Base-by-base conservation (phyloP, 768 basidiomycete species). In the Calocybe cyanea region DNA sequence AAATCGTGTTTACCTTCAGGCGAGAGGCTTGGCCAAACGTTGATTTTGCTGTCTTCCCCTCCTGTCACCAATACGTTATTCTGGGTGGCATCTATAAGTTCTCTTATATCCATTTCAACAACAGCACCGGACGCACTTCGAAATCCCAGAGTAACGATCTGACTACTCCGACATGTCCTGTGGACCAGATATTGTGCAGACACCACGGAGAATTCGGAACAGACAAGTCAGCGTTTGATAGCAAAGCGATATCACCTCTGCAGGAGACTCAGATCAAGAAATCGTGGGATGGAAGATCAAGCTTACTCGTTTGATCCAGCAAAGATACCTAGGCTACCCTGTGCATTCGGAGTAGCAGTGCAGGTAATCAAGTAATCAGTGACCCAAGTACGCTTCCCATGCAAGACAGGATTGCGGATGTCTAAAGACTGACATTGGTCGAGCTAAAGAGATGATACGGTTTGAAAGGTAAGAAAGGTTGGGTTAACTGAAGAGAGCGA, bases 251-350 rank as follows among this genome's bases (percentile, higher is more conserved):
- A 48, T 85, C 81, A 25, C 83, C 83, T 57, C 82, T 84, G 23
- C 10, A 17, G 7, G 17, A 6, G 13, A 35, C 34, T 18, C 14
- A 35, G 34, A n/a, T 35, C 7, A 35, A 35, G 34, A 18, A 14
- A 35, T n/a, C n/a, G n/a, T n/a, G n/a, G n/a, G 34, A 35, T n/a
- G 9, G 36, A 67, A n/a, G n/a, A n/a, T n/a, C n/a, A n/a, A n/a
- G n/a, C 75, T 24, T 57, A 83, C 87, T 87, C 82, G 43, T 90
- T 87, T 1, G 87, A 87, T 0, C 87, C 87, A 4, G 78, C 75
- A 43, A 87, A 85, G 3, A 87, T 61, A 23, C 71, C 71, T 7
- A 85, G 63, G 15, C 66, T 69, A 33, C 67, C 64, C 8, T 51
- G 46, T 17, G 51, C 53, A 9, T 63, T 63, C 24, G 57, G 50